Base-by-base conservation (phyloP, 2,329 filamentous ascomycete genomes). In the Fusarium mangiferae region DNA sequence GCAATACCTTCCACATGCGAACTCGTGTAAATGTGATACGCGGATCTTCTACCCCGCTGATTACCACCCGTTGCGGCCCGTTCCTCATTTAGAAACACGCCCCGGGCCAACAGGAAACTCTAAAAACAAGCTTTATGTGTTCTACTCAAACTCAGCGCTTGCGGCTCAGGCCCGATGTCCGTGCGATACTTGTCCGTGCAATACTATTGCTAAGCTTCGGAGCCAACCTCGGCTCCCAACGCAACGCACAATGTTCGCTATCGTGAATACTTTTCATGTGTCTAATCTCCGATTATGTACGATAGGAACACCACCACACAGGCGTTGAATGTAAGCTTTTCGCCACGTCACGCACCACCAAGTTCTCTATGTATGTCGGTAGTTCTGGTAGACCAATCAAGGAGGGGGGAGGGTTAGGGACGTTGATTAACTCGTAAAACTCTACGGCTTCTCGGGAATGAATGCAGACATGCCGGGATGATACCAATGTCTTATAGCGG, bases 251-350 rank as follows among this genome's bases (percentile, higher is more conserved):
- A 22, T 41, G 38, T 0, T 14, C 0, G 20, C 7, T 41, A 22
- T 22, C 14, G 39, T 22, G 13, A 41, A 14, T 1, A 0, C 4
- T 7, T 14, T 41, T 14, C n/a, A n/a, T n/a, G n/a, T n/a, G 12
- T 41, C 20, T 6, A 14, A 8, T 22, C 1, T 22, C 39, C 15
- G 13, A 15, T 41, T 15, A 41, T 41, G 13, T 0, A 10, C 13
- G 2, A 13, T 15, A 4, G 22, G 0, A n/a, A n/a, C 6, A 0
- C 5, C 39, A 0, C 0, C 5, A 0, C 2, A n/a, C 13, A 4
- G 39, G 39, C 5, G 8, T 41, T 5, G 22, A 14, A 2, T 1
- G 9, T n/a, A n/a, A 15, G 2, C 3, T 3, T 20, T 46, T 20
- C 13, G 45, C 45, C 45, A 28, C 45, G 45, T 46, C 9, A 46